Base-by-base conservation (phyloP, 345 rosid genomes). In the Mercurialis annua region DNA sequence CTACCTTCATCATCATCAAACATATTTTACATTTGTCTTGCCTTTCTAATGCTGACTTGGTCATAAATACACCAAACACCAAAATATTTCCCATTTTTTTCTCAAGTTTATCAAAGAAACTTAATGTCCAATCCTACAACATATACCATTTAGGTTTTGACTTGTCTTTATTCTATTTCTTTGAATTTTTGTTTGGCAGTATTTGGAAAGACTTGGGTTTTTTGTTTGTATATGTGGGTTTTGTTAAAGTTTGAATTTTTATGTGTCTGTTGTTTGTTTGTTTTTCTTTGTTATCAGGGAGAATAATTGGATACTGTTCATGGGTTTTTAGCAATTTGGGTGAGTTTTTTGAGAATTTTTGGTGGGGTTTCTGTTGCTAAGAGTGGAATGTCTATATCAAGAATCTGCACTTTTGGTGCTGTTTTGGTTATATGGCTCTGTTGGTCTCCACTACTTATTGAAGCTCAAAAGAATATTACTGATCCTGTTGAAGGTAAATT, bases 401-500 rank as follows among this genome's bases (percentile, higher is more conserved):
- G 62, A 68, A 66, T 53, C 65, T 71, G 71, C 65, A 70, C 33
- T 0, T 44, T 65, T 73, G 80, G 67, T 65, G 78, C 70, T 66
- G 51, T 69, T 60, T 63, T 80, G 73, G 57, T 79, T 43, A 24
- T 77, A 62, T 82, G 79, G 20, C 46, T 87, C 5, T 84, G 62
- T 52, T 86, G 69, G 54, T 81, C 78, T 54, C 71, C 85, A 44
- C 34, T 67, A 38, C 74, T 72, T 56, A 66, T 75, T 65, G 72
- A 69, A 62, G 89, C 92, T 54, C 83, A 84, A 54, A 61, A 74
- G 65, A 48, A 2, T 46, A 72, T 84, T 64, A 93, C 97, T 15
- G 73, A 82, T 62, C 96, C 90, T 31, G 68, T 11, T 1, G 96
- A 93, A 90, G 97, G 98, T 87, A 43, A 64, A n/a, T n/a, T n/a